A percentile compares a stretch with the other conserved stretches of the same genome.
Conservation (phyloP, 2,329 filamentous ascomycete genomes). For the Grosmannia clavigera region DNA sequence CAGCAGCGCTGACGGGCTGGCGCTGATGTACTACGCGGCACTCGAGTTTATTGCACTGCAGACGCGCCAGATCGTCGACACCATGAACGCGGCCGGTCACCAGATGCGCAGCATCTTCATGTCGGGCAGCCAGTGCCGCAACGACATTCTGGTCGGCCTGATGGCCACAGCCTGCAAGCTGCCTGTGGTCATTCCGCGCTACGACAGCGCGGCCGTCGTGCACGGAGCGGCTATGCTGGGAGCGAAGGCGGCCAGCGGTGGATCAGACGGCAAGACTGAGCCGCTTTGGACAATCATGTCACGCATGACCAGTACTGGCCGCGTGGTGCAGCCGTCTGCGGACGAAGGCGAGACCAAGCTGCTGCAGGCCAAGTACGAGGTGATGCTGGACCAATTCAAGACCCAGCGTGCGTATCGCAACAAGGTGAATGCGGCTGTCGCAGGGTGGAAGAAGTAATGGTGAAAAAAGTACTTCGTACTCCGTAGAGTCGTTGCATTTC, state of each 20-base stretch:
- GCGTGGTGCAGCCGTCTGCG: slow-evolving; percentile 62
- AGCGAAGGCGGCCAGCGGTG: slow-evolving; percentile 85
- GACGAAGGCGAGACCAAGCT: slow-evolving; percentile 66
- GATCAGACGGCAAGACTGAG: slow-evolving; percentile 66
- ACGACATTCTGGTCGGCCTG: slow-evolving; percentile 79
- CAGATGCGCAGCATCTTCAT: slow-evolving; percentile 90
- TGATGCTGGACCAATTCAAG: slow-evolving; percentile 88
- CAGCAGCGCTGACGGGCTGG: slow-evolving; percentile 75
- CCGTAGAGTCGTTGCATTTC: background rate
- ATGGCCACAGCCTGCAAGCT: slow-evolving; percentile 84
- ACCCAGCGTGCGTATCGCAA: slow-evolving; percentile 73
- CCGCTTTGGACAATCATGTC: slow-evolving; percentile 96
- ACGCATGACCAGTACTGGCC: slow-evolving; percentile 88
- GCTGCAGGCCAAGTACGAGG: slow-evolving; percentile 77
- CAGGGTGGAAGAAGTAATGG: slow-evolving; percentile 19
- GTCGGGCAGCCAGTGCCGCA: slow-evolving; percentile 96
- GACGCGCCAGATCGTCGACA: slow-evolving; percentile 86
- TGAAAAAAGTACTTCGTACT: too few relatives aligned
- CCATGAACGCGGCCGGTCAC: slow-evolving; percentile 87
- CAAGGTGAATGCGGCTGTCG: slow-evolving; percentile 55
- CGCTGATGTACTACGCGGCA: slow-evolving; percentile 85
- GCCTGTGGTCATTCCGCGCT: slow-evolving; percentile 86
- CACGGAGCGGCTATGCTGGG: slow-evolving; percentile 98
- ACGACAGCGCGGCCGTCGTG: slow-evolving; percentile 90
- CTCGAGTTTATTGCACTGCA: slow-evolving; percentile 98